Conservation (phyloP, 805 yeast genomes). For the Saitoella complicata region DNA sequence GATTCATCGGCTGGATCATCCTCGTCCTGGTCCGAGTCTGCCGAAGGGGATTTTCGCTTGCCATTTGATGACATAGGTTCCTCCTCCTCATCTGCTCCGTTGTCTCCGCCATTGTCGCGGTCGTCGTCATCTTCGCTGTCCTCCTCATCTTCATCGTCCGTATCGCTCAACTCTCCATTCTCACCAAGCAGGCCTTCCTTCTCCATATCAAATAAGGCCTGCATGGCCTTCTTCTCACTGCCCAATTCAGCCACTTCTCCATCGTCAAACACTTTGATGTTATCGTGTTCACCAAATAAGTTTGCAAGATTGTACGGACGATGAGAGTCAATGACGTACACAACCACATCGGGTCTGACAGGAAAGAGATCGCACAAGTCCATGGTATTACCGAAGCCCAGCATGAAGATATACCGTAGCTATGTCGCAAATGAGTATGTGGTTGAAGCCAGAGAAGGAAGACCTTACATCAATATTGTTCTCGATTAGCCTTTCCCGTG, state of each 20-base stretch:
- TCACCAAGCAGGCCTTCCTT: no score
- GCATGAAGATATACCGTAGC: slow-evolving; percentile 36
- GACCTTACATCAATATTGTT: slow-evolving; percentile 11
- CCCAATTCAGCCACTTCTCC: no score
- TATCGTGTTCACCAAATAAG: slow-evolving; percentile 55
- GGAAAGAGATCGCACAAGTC: slow-evolving; percentile 51
- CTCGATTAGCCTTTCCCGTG: slow-evolving; percentile 2
- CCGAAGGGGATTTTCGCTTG: neutral
- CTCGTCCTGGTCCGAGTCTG: no score
- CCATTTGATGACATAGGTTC: slow-evolving; percentile 14
- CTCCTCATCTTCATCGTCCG: slow-evolving; percentile 24
- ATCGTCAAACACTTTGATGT: slow-evolving; percentile 23
- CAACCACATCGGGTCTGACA: slow-evolving; percentile 14
- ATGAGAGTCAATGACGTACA: slow-evolving; percentile 79
- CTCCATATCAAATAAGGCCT: no score
- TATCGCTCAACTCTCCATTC: neutral
- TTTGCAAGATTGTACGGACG: slow-evolving; percentile 96
- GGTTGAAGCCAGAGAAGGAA: no score
- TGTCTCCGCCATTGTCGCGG: slow-evolving; percentile 16
- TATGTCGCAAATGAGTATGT: neutral
- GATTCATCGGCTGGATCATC: no score
- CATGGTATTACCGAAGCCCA: slow-evolving; percentile 90
- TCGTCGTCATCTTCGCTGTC: slow-evolving; percentile 20
- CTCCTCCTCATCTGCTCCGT: slow-evolving; percentile 12
- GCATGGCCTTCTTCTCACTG: no score